These are phyloP conservation scores for Penicillium sp. DNA, from an alignment of 2,329 filamentous ascomycete species.

Conservation along the genomic window DNA sequence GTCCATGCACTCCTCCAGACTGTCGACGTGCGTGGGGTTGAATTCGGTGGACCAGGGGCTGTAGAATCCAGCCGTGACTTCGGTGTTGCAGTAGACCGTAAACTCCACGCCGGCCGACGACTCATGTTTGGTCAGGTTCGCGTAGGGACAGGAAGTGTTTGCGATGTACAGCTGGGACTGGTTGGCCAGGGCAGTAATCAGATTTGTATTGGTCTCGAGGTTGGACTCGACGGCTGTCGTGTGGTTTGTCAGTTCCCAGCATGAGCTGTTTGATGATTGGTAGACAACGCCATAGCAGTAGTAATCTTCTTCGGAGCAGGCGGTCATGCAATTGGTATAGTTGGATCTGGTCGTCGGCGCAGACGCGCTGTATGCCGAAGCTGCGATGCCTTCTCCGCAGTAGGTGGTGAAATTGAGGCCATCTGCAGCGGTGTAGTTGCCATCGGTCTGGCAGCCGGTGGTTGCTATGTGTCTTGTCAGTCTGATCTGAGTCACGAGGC, in stretches of 20 bases:
- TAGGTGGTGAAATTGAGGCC: conserved; percentile 12
- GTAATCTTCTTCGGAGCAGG: neutral
- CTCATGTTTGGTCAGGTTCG: neutral
- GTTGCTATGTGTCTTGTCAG: neutral
- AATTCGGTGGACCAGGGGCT: conserved; percentile 1
- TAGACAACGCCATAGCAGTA: conserved; percentile 7
- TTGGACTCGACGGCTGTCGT: neutral
- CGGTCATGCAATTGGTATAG: conserved; percentile 3
- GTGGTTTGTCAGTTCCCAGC: conserved; percentile 5
- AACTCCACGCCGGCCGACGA: conserved; percentile 6
- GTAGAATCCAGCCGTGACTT: neutral
- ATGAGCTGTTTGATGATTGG: conserved; percentile 11
- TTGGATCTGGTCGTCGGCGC: conserved; percentile 6
- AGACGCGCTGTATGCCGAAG: neutral
- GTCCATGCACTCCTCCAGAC: conserved; percentile 10
- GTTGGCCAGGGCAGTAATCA: neutral
- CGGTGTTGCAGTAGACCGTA: conserved; percentile 3
- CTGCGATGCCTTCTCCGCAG: conserved; percentile 7
- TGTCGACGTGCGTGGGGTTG: neutral
- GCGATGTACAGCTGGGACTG: neutral
- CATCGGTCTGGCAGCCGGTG: conserved; percentile 3
- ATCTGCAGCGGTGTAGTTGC: conserved; percentile 9
- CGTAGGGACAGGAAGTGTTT: conserved; percentile 8
- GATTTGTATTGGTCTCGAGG: neutral
- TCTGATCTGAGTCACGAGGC: neutral